These are phyloP conservation scores for Kurtzmaniella quercitrusa DNA, from an alignment of 1,139 yeast species.

Conservation along the genomic window DNA sequence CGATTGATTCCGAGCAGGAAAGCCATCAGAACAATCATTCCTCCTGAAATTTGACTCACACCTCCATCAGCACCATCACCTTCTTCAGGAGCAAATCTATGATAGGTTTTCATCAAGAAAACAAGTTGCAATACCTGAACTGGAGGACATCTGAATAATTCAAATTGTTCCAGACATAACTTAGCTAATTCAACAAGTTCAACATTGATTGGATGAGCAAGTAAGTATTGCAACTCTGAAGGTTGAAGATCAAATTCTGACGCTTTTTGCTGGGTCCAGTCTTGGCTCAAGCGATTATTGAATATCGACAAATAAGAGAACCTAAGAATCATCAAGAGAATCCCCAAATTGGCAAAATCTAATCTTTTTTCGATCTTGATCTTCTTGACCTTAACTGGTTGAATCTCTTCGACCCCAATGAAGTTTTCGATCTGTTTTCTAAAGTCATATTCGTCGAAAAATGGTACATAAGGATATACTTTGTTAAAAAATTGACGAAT, in stretches of 20 bases:
- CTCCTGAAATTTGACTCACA: slow-evolving; percentile 40
- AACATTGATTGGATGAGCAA: slow-evolving; percentile 44
- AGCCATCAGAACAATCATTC: slow-evolving; percentile 43
- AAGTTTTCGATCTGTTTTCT: slow-evolving; percentile 8
- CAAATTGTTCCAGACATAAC: slow-evolving; percentile 22
- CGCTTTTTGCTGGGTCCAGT: slow-evolving; percentile 5
- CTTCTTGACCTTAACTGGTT: slow-evolving; percentile 8
- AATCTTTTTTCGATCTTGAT: slow-evolving; percentile 32
- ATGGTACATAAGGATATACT: slow-evolving; percentile 41
- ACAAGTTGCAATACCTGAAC: slow-evolving; percentile 24
- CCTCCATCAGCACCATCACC: slow-evolving; percentile 43
- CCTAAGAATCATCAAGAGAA: slow-evolving; percentile 37
- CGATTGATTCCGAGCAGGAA: slow-evolving; percentile 46
- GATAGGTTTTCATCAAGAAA: slow-evolving; percentile 40
- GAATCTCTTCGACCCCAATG: slow-evolving; percentile 10
- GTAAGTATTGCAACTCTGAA: slow-evolving; percentile 35
- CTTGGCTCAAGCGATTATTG: slow-evolving; percentile 16
- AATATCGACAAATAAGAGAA: slow-evolving; percentile 34
- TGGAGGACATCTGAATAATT: slow-evolving; percentile 16
- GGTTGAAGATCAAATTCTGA: slow-evolving; percentile 12
- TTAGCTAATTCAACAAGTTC: slow-evolving; percentile 46
- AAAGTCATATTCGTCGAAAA: slow-evolving; percentile 31
- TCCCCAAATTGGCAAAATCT: slow-evolving; percentile 46
- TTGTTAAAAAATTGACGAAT: slow-evolving; percentile 34
- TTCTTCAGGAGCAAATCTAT: slow-evolving; percentile 44